Conservation (phyloP, 371 early-diverging fungal genomes). For the Apophysomyces elegans region DNA sequence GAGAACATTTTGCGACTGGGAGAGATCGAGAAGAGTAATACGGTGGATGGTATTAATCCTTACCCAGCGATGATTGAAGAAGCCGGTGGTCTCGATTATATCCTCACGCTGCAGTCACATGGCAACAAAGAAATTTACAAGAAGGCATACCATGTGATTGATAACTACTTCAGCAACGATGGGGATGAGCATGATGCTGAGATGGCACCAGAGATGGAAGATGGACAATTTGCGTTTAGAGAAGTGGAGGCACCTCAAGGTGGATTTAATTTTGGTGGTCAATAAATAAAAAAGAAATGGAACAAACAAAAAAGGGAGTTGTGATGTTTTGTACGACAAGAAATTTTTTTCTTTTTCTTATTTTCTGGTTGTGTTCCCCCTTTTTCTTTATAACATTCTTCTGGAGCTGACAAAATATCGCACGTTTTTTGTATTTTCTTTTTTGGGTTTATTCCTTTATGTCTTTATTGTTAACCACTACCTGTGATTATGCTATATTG, state of each 20-base stretch:
- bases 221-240: slow-evolving; percentile 68
- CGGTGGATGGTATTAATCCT: slow-evolving; percentile 72
- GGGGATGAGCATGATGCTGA: slow-evolving; percentile 68
- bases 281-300: slow-evolving; percentile 8
- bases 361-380: background rate
- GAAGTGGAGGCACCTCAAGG: slow-evolving; percentile 65
- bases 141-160: slow-evolving; percentile 91
- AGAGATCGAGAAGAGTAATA: slow-evolving; percentile 46
- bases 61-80: slow-evolving; percentile 89
- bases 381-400: slow-evolving; percentile 6
- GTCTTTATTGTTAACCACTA: slow-evolving; percentile 52
- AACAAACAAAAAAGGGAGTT: background rate
- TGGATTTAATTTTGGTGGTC: slow-evolving; percentile 71
- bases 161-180: slow-evolving; percentile 91
- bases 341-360: slow-evolving; percentile 13
- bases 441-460: slow-evolving; percentile 22
- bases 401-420: background rate
- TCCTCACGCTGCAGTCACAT: slow-evolving; percentile 90
- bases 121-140: slow-evolving; percentile 94
- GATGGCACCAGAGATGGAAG: slow-evolving; percentile 64
- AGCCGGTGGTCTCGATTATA: slow-evolving; percentile 90
- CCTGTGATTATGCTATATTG: slow-evolving; percentile 54
- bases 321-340: slow-evolving; percentile 1
- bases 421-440: slow-evolving; percentile 8
- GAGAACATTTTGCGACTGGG: slow-evolving; percentile 78